Base-by-base conservation (phyloP, 345 rosid species). In the Syzygium grande region DNA sequence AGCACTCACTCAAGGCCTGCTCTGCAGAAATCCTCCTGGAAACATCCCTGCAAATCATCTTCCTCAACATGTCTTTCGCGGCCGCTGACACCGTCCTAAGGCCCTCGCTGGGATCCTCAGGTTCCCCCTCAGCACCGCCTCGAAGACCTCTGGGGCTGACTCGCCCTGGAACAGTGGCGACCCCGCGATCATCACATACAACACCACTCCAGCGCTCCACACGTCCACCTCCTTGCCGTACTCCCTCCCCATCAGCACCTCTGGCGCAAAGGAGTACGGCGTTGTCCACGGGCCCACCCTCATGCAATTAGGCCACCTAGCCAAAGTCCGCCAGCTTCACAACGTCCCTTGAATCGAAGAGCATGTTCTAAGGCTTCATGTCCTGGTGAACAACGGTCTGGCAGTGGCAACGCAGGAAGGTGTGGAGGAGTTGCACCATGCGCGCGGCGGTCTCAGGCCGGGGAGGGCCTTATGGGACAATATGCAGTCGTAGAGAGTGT, bases 1-100 rank as follows among this genome's bases (percentile, higher is more conserved):
- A 59, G 65, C 15, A 6, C 65, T 59, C 30, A 3, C 17, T n/a
- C 68, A 61, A 90, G 79, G 95, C 98, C 89, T 96, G 95, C 19
- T 95, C 97, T 1, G 98, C 99, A 5, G 98, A 95, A 13, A 94
- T 89, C 86, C 99, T 83, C 83, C 90, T 91, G 38, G 95, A 95
- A 38, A 90, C 95, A 89, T 94, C 99, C 14, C 92, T 93, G 58
- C 98, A 95, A 1, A 96, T 93, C 96, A 97, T 93, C 92, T 93
- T 95, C 89, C 98, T 92, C 89, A 97, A 19, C 17, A 97, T 86
- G 85, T 97, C 99, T 89, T 96, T 97, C 0, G 90, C 99, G 4
- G 85, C 93, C 1, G 91, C 17, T 5, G 94, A 95, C 21, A 94
- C 92, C 0, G 92, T 87, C 53, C 93, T 84, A 94, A 98, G 59